Evolutionary conservation across 2,329 filamentous ascomycete genomes (phyloP), one percentile per base, ranked within the genome.

Genomic region (Alternaria ventricosa): DNA sequence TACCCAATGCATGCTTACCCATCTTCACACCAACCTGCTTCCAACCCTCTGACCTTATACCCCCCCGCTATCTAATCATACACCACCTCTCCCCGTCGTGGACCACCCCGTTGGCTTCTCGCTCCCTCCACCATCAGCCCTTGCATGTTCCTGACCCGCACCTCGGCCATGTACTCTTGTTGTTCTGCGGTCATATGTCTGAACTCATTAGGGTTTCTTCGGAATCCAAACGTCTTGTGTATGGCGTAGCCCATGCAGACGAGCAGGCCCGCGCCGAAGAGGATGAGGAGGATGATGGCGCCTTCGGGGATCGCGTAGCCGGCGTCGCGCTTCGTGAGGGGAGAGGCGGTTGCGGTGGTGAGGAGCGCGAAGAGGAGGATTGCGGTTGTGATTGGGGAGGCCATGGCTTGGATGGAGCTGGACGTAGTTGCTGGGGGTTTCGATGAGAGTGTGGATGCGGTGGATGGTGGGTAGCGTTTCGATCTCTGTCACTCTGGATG

Each of bases 111-210:
- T 22, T 44, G 36, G 10, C 55, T 55, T 25, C 9, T 59, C 15
- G 51, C 23, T 11, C 67, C 71, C 22, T 68, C 65, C 11, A 45
- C 54, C 18, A 66, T 68, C 45, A 74, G 25, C 0, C n/a, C 30
- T 1, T 66, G 51, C 55, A 70, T 56, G 36, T 72, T 73, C 47
- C 66, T 49, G 0, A 60, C 41, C 28, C 67, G 49, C 12, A 74
- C 71, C 41, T 70, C 70, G 4, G 68, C 62, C 72, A 74, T 74
- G 27, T 74, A 74, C 13, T 66, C 61, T 18, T 62, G 62, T 44
- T 74, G 72, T n/a, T 64, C 68, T 5, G 20, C 44, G 1, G 57
- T 61, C 15, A 61, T 46, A 0, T 57, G 63, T 54, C 65, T 70
- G 49, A 72, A 46, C 1, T 54, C 57, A 18, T 70, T 67, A 4